Percentiles rank a stretch among this genome's conserved stretches.
phyloP scores from a whole-genome alignment of 2,329 filamentous ascomycete species.

The Cytospora chrysosperma region DNA sequence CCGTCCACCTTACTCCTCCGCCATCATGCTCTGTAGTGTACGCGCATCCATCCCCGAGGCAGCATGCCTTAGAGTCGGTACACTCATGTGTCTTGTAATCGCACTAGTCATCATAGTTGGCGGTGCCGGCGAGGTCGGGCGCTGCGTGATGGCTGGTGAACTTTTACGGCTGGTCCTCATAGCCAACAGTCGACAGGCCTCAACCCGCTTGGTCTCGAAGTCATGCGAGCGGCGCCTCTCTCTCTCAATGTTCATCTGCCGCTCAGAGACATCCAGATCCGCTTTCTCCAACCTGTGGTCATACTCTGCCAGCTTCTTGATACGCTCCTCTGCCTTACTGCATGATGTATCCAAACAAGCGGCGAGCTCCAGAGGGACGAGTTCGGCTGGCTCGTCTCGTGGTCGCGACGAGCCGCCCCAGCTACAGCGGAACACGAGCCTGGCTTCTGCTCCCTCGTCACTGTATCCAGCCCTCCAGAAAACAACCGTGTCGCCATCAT shows the following conservation, averaged over 20 bases:
- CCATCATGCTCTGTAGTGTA: conserved; percentile 17
- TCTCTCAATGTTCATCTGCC: conserved; percentile 41
- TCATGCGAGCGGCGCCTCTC: conserved; percentile 50
- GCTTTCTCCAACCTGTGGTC: conserved; percentile 44
- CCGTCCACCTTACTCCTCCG: conserved; percentile 17
- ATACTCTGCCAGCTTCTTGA: conserved; percentile 41
- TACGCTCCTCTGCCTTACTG: conserved; percentile 44
- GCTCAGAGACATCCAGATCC: conserved; percentile 43
- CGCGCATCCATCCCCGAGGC: conserved; percentile 16
- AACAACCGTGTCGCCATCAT: conserved; percentile 74
- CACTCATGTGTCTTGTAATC: conserved; percentile 9
- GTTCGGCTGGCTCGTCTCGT: conserved; percentile 33
- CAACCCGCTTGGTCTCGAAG: conserved; percentile 50
- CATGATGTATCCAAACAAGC: conserved; percentile 50
- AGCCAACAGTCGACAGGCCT: conserved; percentile 44
- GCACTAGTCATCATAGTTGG: conserved; percentile 13
- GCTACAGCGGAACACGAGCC: conserved; percentile 52
- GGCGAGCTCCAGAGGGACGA: conserved; percentile 42
- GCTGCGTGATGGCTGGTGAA: conserved; percentile 16
- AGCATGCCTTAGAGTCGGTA: conserved; percentile 19
- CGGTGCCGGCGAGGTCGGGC: conserved; percentile 18
- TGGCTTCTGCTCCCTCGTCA: conserved; percentile 39
- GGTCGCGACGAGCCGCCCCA: conserved; percentile 54
- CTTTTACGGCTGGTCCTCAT: conserved; percentile 21
- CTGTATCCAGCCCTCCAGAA: conserved; percentile 58